These are phyloP conservation scores for Aspergillus eucalypticola DNA, from an alignment of 2,329 filamentous ascomycete genomes.

Conservation along the genomic window DNA sequence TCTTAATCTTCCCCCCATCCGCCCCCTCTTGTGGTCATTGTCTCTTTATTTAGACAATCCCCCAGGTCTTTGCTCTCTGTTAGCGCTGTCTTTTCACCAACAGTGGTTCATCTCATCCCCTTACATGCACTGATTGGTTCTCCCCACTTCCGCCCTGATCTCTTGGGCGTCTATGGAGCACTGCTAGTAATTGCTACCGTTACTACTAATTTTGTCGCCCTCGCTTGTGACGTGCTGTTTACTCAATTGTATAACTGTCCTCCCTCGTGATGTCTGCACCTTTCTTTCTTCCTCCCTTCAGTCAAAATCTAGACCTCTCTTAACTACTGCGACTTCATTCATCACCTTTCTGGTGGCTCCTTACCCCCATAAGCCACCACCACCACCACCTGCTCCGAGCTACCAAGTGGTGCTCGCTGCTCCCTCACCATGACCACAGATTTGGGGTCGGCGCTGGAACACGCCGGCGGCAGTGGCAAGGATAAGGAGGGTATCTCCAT, in stretches of 20 bases:
- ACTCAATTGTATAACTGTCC: background rate
- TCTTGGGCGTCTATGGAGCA: background rate
- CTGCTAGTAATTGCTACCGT: too few relatives aligned
- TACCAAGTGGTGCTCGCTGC: slow-evolving; percentile 8
- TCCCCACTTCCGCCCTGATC: background rate
- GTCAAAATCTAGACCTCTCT: background rate
- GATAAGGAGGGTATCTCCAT: slow-evolving; percentile 39
- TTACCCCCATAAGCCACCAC: background rate
- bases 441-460: slow-evolving; percentile 37
- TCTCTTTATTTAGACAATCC: background rate
- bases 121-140: background rate
- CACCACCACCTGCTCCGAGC: background rate
- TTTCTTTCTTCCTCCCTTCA: background rate
- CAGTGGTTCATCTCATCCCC: background rate
- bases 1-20: too few relatives aligned
- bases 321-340: background rate
- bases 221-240: background rate
- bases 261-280: background rate
- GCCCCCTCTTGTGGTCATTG: background rate
- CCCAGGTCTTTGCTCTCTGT: background rate
- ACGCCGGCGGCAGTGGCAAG: slow-evolving; percentile 38
- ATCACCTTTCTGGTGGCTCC: background rate
- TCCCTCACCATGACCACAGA: slow-evolving; percentile 26
- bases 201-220: background rate
- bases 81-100: background rate